Evolutionary conservation across 345 rosid species (phyloP).

Genomic region (Rhodamnia rubescens): DNA sequence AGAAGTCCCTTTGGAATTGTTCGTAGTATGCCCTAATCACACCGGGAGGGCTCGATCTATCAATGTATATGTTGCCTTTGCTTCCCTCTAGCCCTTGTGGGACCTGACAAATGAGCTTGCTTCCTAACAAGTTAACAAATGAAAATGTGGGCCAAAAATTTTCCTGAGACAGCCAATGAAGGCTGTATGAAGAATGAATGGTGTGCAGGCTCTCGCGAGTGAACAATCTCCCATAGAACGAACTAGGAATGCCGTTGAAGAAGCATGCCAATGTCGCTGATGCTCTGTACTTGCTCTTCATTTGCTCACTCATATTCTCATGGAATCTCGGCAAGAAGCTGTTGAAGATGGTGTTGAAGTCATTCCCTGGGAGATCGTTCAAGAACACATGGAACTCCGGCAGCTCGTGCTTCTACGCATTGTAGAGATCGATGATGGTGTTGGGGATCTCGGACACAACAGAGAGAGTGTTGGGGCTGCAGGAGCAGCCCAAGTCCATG

Average conservation of each 20-base stretch:
- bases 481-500: neutral
- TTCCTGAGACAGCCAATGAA: slow-evolving; percentile 32
- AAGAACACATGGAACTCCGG: slow-evolving; percentile 36
- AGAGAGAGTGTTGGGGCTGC: neutral
- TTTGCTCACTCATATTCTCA: neutral
- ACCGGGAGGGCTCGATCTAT: slow-evolving; percentile 13
- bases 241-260: slow-evolving; percentile 24
- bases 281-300: neutral
- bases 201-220: slow-evolving; percentile 10
- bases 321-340: neutral
- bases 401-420: neutral
- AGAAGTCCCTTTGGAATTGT: slow-evolving; percentile 41
- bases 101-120: slow-evolving; percentile 12
- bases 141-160: neutral
- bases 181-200: slow-evolving; percentile 35
- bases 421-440: slow-evolving; percentile 8
- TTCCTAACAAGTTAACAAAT: too few species aligned
- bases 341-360: slow-evolving; percentile 8
- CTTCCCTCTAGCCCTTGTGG: slow-evolving; percentile 28
- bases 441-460: neutral
- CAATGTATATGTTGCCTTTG: slow-evolving; percentile 17
- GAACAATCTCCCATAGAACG: slow-evolving; percentile 46
- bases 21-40: slow-evolving; percentile 22
- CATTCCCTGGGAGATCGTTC: slow-evolving; percentile 45
- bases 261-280: neutral